Percentiles rank a stretch among this genome's conserved stretches.
These are phyloP conservation scores for Podaxis rugospora DNA, from an alignment of 768 basidiomycete species.

Conservation along the genomic window DNA sequence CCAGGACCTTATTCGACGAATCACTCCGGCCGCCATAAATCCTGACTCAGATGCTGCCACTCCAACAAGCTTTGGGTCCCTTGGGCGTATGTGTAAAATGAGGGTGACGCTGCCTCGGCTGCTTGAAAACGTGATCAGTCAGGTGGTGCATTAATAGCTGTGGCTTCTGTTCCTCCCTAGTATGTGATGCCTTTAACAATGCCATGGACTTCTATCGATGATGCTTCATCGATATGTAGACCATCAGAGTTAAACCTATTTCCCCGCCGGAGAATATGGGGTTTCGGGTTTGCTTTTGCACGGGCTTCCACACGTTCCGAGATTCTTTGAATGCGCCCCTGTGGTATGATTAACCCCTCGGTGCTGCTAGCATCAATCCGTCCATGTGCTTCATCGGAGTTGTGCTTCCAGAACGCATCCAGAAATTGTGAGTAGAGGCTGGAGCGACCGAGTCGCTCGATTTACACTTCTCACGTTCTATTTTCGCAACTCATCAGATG, in stretches of 20 bases:
- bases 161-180: not conserved
- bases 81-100: not conserved
- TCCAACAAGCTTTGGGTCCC: not conserved
- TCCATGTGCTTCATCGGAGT: no score
- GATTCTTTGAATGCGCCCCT: not conserved
- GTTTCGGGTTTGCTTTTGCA: not conserved
- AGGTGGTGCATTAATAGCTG: not conserved
- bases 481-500: no score
- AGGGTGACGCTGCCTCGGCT: not conserved
- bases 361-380: not conserved
- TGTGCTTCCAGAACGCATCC: no score
- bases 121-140: not conserved
- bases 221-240: not conserved
- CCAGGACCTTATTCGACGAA: not conserved
- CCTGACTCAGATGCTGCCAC: not conserved
- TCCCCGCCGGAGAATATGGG: not conserved
- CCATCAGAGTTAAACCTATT: not conserved
- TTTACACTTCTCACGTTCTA: no score
- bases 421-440: no score
- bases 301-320: not conserved
- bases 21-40: not conserved
- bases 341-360: not conserved
- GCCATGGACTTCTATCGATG: not conserved
- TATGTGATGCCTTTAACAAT: not conserved
- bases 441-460: no score